Conservation (phyloP, 805 yeast species). For the Spathaspora gorwiae region DNA sequence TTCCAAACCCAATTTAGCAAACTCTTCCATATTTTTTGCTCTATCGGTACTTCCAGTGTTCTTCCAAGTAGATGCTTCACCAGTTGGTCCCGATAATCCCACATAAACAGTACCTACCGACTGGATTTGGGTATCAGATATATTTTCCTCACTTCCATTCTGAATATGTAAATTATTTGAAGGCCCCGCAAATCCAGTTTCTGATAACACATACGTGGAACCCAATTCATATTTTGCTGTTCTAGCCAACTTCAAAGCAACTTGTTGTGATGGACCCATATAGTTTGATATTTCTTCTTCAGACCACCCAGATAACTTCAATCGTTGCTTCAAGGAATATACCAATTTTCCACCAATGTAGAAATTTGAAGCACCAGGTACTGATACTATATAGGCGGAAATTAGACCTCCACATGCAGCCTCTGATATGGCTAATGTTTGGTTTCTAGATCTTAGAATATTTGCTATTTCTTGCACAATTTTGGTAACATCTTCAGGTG, state of each 20-base stretch:
- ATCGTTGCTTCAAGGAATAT: slow-evolving; percentile 69
- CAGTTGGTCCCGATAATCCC: slow-evolving; percentile 65
- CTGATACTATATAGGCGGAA: slow-evolving; percentile 73
- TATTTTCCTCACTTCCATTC: slow-evolving; percentile 15
- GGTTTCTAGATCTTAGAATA: slow-evolving; percentile 46
- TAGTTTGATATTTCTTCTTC: slow-evolving; percentile 63
- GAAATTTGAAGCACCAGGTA: slow-evolving; percentile 81
- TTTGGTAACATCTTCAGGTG: slow-evolving; percentile 50
- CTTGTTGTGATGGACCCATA: slow-evolving; percentile 78
- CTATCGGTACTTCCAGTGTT: slow-evolving; percentile 50
- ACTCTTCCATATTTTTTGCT: slow-evolving; percentile 66
- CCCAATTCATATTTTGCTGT: slow-evolving; percentile 78
- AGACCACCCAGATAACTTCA: slow-evolving; percentile 76
- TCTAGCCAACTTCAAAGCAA: slow-evolving; percentile 72
- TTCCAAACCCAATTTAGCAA: slow-evolving; percentile 64
- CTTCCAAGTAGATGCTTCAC: slow-evolving; percentile 44
- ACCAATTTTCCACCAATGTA: slow-evolving; percentile 82
- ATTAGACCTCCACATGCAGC: slow-evolving; percentile 89
- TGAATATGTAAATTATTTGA: slow-evolving; percentile 38
- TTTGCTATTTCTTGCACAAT: slow-evolving; percentile 57
- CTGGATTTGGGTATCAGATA: background rate
- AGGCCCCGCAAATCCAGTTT: slow-evolving; percentile 89
- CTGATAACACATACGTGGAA: slow-evolving; percentile 75
- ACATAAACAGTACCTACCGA: slow-evolving; percentile 63
- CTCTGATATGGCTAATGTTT: slow-evolving; percentile 76